These are phyloP conservation scores for Isoetes taiwanensis DNA, from an alignment of 75 land plant species.

Conservation along the genomic window DNA sequence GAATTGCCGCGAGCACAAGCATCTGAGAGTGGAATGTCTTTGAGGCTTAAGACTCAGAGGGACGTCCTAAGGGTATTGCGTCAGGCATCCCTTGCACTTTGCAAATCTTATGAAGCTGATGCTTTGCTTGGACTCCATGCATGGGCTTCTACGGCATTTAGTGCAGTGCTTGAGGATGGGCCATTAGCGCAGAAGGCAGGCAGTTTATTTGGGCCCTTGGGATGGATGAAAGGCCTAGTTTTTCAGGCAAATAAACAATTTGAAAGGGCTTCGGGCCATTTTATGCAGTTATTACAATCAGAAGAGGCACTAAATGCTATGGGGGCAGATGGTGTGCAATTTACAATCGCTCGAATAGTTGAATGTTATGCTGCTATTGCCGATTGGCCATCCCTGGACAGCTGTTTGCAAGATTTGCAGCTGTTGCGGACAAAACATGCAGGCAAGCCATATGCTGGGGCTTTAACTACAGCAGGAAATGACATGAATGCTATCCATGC, in stretches of 20 bases:
- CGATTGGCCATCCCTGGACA: constrained; percentile 88
- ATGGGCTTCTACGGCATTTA: constrained; percentile 57
- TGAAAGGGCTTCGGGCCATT: constrained; percentile 82
- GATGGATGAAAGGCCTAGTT: constrained; percentile 77
- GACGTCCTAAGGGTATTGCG: constrained; percentile 47
- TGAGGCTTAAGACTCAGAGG: constrained; percentile 31
- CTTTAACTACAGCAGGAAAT: constrained; percentile 89
- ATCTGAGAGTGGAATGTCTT: constrained; percentile 25
- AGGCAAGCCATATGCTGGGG: constrained; percentile 83
- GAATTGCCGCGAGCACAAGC: constrained; percentile 33
- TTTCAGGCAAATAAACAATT: constrained; percentile 80
- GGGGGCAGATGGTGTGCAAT: constrained; percentile 90
- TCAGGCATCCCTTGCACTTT: constrained; percentile 66
- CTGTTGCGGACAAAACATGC: constrained; percentile 76
- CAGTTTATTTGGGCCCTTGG: constrained; percentile 27
- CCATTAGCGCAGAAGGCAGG: constrained; percentile 11
- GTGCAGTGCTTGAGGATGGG: constrained; percentile 49
- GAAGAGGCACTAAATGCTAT: constrained; percentile 61
- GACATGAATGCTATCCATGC: constrained; percentile 95
- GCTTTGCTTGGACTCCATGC: constrained; percentile 61
- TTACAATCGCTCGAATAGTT: constrained; percentile 68
- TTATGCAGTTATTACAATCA: constrained; percentile 52
- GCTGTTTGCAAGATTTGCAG: constrained; percentile 81
- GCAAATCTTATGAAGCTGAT: constrained; percentile 51
- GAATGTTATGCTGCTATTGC: constrained; percentile 71